Base-by-base conservation (phyloP, 495 filamentous ascomycete genomes). In the Daldinia vernicosa region DNA sequence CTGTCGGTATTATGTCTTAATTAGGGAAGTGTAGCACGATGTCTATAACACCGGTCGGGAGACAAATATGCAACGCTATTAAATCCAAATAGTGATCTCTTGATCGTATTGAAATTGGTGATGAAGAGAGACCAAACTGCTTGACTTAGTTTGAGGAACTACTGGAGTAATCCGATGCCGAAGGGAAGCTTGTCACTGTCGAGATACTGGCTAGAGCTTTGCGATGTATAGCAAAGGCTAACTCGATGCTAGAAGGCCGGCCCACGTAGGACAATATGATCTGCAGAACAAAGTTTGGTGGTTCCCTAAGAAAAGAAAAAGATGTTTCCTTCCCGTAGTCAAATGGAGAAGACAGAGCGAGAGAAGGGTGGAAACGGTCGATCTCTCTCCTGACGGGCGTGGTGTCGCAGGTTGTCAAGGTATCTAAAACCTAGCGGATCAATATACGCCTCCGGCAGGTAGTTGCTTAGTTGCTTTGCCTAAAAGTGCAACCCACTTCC, bases 201-300 rank as follows among this genome's bases (percentile, higher is more conserved):
- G 30, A 56, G 30, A 32, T 56, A 35, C 22, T 60, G 15, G 55
- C 6, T 40, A 15, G 43, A n/a, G 35, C 53, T 58, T 63, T 57
- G 45, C 39, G 40, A 53, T 24, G 39, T 53, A 22, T 39, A 58
- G 65, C 61, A 59, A 66, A 69, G 45, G 45, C 37, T 45, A 47
- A 69, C 59, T 57, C 55, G 61, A 67, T 50, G 35, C 19, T 57
- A 54, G 37, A 66, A 60, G 61, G 52, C 63, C 50, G 56, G 74
- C 64, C 71, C 57, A 69, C 62, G 74, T 63, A 56, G 58, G 60
- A 63, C 47, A 60, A 60, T 32, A 60, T 61, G 74, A 76, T 76
- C 74, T 74, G 56, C 74, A 68, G 74, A 74, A 76, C 74, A 76
- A 74, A 71, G 67, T 74, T 76, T 66, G 67, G 57, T 45, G 17